Evolutionary conservation across 2,329 filamentous ascomycete species (phyloP).

Genomic region (Penicillium sp.): DNA sequence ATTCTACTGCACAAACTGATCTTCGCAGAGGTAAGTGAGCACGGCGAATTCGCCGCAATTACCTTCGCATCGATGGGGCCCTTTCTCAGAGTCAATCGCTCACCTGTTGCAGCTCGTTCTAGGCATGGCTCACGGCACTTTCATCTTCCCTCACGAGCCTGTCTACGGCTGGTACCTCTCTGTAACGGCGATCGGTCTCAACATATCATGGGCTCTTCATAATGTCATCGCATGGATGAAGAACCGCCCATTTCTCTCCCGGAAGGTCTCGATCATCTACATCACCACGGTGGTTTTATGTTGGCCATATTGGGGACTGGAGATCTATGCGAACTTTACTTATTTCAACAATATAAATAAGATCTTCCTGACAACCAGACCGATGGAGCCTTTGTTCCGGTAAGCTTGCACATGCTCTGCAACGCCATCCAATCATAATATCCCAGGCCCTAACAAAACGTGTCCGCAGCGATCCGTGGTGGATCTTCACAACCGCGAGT

Average conservation of each 20-base stretch:
- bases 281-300: conserved; percentile 57
- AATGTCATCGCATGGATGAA: conserved; percentile 67
- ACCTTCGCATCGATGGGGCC: too few relatives aligned
- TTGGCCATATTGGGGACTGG: conserved; percentile 62
- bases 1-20: conserved; percentile 52
- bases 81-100: background rate
- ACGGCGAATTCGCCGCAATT: too few relatives aligned
- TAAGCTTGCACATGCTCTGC: too few relatives aligned
- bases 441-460: background rate
- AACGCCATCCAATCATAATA: background rate
- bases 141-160: conserved; percentile 55
- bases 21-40: conserved; percentile 43
- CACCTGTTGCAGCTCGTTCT: conserved; percentile 47
- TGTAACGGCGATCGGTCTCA: conserved; percentile 57
- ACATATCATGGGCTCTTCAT: conserved; percentile 61
- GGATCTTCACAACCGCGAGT: conserved; percentile 59
- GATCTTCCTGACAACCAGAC: conserved; percentile 54
- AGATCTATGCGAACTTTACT: conserved; percentile 63
- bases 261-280: conserved; percentile 52
- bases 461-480: conserved; percentile 58
- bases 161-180: conserved; percentile 63
- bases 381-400: conserved; percentile 59
- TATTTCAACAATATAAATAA: conserved; percentile 57
- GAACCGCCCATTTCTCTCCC: conserved; percentile 57
- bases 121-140: conserved; percentile 56